Evolutionary conservation across 495 filamentous ascomycete genomes (phyloP), one percentile per base, ranked within the genome.

Genomic region (Zalerion maritima): DNA sequence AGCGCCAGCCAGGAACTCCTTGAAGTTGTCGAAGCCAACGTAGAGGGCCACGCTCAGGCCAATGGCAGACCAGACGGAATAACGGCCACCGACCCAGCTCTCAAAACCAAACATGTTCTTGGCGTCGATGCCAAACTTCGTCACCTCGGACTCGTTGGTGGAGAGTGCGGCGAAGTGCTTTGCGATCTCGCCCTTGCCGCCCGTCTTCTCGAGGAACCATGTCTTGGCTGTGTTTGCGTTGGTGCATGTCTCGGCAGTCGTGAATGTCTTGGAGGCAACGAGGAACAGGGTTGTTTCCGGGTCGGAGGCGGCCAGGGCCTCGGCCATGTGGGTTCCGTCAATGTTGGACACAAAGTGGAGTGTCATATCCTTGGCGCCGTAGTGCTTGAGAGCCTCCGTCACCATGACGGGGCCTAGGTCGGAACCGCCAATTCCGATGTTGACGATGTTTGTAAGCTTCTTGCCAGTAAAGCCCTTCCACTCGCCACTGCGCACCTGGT

Each of bases 351-450:
- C 89, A 46, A 97, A 97, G 69, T 94, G 89, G 27, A 96, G 66
- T 20, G 71, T 94, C 52, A 86, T 60, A 52, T 76, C 72, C 32
- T 75, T 75, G 55, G 79, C 71, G 23, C 80, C 79, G 52, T 97
- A 97, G 42, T 83, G 72, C 66, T 94, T 94, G 38, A 97, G 72
- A 10, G 89, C 82, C 56, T 97, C 89, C 19, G 82, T 85, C 33
- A 97, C 89, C 89, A 97, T 97, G 42, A 96, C 91, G 14, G 89
- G 89, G 21, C 89, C 89, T 81, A 97, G 75, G 58, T 97, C 89
- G 31, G 87, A 94, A 41, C 89, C 89, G 59, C 89, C 89, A 56
- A 97, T 97, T 47, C 89, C 89, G 51, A 97, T 73, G 57, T 97
- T 97, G 71, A 97, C 58, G 46, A 97, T 89, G 49, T 72, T 96